A percentile compares a stretch with the other conserved stretches of the same genome.
phyloP scores from a whole-genome alignment of 306 rosid species.

The Malus sieversii region DNA sequence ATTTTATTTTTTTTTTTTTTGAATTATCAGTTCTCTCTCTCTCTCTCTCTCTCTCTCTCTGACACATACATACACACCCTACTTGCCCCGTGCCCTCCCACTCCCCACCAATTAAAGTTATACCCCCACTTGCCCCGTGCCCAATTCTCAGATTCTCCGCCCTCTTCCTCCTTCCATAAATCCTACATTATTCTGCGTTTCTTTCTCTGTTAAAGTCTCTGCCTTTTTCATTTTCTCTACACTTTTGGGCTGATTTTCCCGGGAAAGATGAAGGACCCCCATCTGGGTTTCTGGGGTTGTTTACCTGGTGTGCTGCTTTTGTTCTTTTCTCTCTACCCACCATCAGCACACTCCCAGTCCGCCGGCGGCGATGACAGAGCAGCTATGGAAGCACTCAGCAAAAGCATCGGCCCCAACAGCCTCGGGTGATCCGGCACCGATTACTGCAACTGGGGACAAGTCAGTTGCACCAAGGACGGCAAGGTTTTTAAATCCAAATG shows the following conservation, averaged over 20 bases:
- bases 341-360: conserved; percentile 22
- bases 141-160: not conserved
- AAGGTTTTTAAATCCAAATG: conserved; percentile 43
- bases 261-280: conserved; percentile 27
- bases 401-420: too few relatives aligned
- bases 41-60: too few relatives aligned
- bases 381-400: too few relatives aligned
- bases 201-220: not conserved
- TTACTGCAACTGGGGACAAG: conserved; percentile 39
- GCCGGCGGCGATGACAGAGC: conserved; percentile 1
- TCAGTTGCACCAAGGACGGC: conserved; percentile 25
- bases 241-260: not conserved
- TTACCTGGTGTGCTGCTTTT: not conserved
- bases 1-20: too few relatives aligned
- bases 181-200: not conserved
- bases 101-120: too few relatives aligned
- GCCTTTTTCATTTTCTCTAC: not conserved
- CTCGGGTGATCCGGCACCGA: conserved; percentile 11
- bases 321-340: not conserved
- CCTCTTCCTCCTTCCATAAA: not conserved
- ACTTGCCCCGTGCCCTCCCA: too few relatives aligned
- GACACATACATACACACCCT: too few relatives aligned
- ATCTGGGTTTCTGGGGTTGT: conserved; percentile 14
- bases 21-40: too few relatives aligned
- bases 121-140: too few relatives aligned